phyloP scores from a whole-genome alignment of 495 filamentous ascomycete genomes.

The Pseudoneurospora amorphoporcata region DNA sequence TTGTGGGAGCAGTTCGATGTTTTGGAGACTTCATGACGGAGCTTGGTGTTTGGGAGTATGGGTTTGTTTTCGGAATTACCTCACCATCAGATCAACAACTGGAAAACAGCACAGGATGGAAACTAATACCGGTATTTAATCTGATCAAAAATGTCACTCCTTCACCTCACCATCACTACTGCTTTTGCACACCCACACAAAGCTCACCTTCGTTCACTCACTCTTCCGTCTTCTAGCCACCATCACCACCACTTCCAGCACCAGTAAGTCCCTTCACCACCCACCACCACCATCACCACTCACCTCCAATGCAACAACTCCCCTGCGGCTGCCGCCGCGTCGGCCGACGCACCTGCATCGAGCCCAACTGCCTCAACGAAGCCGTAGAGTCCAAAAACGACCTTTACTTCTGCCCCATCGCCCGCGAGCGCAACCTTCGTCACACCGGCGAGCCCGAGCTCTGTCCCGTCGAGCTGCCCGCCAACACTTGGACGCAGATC shows the following conservation, averaged over 20 bases:
- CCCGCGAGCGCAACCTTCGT: not conserved
- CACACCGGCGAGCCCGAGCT: not conserved
- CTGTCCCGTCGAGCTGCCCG: not conserved
- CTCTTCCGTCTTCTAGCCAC: not conserved
- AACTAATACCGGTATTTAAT: not conserved
- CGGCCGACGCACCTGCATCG: not conserved
- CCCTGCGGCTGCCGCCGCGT: not conserved
- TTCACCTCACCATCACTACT: not conserved
- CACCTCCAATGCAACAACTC: not conserved
- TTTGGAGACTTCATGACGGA: not conserved
- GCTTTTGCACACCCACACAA: not conserved
- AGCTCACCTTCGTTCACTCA: too few species aligned
- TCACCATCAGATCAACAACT: not conserved
- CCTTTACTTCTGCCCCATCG: not conserved
- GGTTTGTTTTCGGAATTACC: not conserved
- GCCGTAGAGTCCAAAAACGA: not conserved
- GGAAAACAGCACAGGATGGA: not conserved
- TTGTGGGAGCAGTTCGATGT: not conserved
- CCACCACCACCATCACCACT: not conserved
- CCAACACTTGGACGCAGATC: not conserved
- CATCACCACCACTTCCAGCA: too few species aligned
- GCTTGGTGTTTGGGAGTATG: not conserved
- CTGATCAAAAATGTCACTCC: not conserved
- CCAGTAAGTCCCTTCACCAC: not conserved
- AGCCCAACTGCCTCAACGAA: not conserved